Evolutionary conservation across 805 yeast species (phyloP), one percentile per base, ranked within the genome.

Genomic region (Kodamaea restingae): DNA sequence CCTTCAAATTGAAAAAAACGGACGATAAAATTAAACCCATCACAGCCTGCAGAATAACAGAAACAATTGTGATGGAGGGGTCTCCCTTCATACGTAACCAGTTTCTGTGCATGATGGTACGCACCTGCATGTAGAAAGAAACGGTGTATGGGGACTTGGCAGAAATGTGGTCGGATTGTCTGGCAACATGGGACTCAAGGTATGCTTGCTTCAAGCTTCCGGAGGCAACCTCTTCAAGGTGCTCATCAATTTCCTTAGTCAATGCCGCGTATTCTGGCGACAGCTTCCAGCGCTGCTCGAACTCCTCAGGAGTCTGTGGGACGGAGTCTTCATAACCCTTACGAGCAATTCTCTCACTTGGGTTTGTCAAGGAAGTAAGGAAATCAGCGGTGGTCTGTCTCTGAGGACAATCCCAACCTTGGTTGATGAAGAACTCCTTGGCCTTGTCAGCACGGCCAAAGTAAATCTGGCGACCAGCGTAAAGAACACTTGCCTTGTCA

Each of bases 321-420:
- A 76, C 80, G 38, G 57, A 60, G 39, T 60, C 49, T 43, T 77
- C 76, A 41, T 40, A 71, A 1, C 80, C 80, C 14, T 52, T 45
- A 21, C 47, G 47, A 6, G 62, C 59, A 7, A 65, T 53, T 52
- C 84, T 68, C 55, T 76, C 82, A 12, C 56, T 43, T 20, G 82
- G 78, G 44, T 71, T 65, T 4, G 83, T 76, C 40, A 77, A 56
- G 6, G 81, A 71, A 2, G 82, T 76, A 53, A 77, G 60, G 55
- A 65, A 77, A 51, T 76, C 81, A 17, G 80, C 80, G 38, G 81
- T 75, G 18, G 83, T 75, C 57, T 73, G 80, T 54, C 82, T 72
- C 25, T 63, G 63, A 15, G 80, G 77, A 48, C 80, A 75, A 4
- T 66, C 63, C 54, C 67, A 78, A 30, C 84, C 84, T 80, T 77